phyloP scores from a whole-genome alignment of 257 asterid genomes.

The Paulownia fortunei region DNA sequence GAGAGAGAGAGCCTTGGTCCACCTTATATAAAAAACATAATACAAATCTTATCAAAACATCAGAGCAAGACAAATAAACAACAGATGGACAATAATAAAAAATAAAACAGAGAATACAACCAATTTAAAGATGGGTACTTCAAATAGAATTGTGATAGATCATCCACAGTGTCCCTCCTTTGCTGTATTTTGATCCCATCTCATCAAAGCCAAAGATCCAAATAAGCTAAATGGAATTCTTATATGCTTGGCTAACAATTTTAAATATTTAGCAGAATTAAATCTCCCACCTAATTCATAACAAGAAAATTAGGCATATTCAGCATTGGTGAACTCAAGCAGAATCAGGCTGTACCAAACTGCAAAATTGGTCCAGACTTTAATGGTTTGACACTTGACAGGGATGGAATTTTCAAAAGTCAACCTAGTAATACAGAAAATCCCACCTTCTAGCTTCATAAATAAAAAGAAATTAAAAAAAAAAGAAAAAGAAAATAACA shows the following conservation, averaged over 20 bases:
- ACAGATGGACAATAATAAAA: not conserved
- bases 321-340: not conserved
- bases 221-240: not conserved
- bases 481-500: not conserved
- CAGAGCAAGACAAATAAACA: slow-evolving; percentile 37
- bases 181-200: not conserved
- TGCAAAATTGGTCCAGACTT: slow-evolving; percentile 17
- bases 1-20: slow-evolving; percentile 17
- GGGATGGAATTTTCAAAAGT: slow-evolving; percentile 36
- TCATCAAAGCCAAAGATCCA: not conserved
- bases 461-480: not conserved
- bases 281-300: not conserved
- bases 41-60: slow-evolving; percentile 30
- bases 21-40: not conserved
- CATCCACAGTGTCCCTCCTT: not conserved
- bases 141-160: slow-evolving; percentile 22
- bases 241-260: not conserved
- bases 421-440: slow-evolving; percentile 44
- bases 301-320: not conserved
- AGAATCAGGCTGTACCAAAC: not conserved
- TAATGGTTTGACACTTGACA: slow-evolving; percentile 36
- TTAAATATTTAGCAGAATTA: not conserved
- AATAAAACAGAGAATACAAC: slow-evolving; percentile 27
- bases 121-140: slow-evolving; percentile 27
- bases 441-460: not conserved